phyloP scores from a whole-genome alignment of 2,329 filamentous ascomycete genomes.

The Ceratocystis lukuohia region DNA sequence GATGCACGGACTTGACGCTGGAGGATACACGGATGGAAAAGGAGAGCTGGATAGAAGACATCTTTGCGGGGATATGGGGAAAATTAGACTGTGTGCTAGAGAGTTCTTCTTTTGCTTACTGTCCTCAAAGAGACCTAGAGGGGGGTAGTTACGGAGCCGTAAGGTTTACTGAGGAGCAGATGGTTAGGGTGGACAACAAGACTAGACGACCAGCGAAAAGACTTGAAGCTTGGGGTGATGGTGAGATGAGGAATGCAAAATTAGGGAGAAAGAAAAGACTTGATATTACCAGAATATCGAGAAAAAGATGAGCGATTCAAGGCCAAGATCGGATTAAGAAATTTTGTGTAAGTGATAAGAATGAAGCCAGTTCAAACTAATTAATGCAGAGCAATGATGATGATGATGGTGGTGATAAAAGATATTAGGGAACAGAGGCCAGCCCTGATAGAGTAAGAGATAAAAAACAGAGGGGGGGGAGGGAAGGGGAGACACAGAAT shows the following conservation, averaged over 20 bases:
- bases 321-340: constrained; percentile 15
- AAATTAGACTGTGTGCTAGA: constrained; percentile 4
- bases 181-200: constrained; percentile 24
- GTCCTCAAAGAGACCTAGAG: constrained; percentile 21
- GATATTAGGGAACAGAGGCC: constrained; percentile 35
- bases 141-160: constrained; percentile 25
- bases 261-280: constrained; percentile 11
- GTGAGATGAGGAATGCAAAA: background rate
- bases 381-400: background rate
- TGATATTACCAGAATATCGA: constrained; percentile 19
- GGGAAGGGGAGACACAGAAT: constrained; percentile 32
- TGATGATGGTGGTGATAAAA: constrained; percentile 21
- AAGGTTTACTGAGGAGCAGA: constrained; percentile 21
- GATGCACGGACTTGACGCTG: constrained; percentile 92
- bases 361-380: constrained; percentile 20
- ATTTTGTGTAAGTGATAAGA: background rate
- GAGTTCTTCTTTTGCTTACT: constrained; percentile 18
- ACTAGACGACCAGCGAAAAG: constrained; percentile 22
- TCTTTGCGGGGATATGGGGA: constrained; percentile 34
- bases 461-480: constrained; percentile 24
- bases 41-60: constrained; percentile 86
- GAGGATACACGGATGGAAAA: constrained; percentile 93
- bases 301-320: constrained; percentile 12
- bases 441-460: constrained; percentile 32
- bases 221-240: constrained; percentile 18